Evolutionary conservation across 169 alveolate genomes (phyloP), one percentile per base, ranked within the genome.

Genomic region (Condylostoma magnum): DNA sequence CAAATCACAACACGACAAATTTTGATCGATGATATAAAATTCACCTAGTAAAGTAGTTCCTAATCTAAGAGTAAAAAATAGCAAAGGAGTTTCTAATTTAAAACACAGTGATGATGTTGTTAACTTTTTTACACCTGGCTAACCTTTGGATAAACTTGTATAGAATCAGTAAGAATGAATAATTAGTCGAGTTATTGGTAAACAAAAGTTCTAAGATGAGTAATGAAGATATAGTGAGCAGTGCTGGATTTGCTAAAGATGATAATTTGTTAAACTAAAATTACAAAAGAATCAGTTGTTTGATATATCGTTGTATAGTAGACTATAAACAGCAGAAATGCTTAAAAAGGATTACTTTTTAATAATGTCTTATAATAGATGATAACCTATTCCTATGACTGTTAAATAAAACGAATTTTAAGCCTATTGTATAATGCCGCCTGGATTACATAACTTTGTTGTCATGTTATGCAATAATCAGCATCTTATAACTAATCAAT

Each of bases 211-310:
- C 18, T 34, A 57, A 57, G 69, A 37, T 6, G 37, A 37, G 6
- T 20, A 57, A 20, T 57, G 69, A 4, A 30, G 20, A 18, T 6
- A 34, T 18, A 18, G 38, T 6, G 51, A 30, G 15, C 69, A 57
- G 12, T 57, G 69, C 51, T 57, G 69, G 53, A 34, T 57, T 18
- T 57, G 69, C 18, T 47, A 57, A 34, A 18, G 69, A 3, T 57
- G 69, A 51, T 27, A 34, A 18, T 18, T 30, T 31, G 31, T 18
- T 25, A 37, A 18, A 6, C 6, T 57, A 4, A 57, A 57, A 57
- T 34, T 57, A 33, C 15, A 33, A 27, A 34, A 2, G 48, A 57
- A 57, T 34, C 0, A 4, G 27, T 57, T 31, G 25, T 20, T 0
- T 20, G 27, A 18, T 20, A 12, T 33, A 10, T 4, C 28, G 48